Percentiles rank a stretch among this genome's conserved stretches.
Conservation (phyloP, 2,329 filamentous ascomycete genomes). For the Aschersonia sp. region DNA sequence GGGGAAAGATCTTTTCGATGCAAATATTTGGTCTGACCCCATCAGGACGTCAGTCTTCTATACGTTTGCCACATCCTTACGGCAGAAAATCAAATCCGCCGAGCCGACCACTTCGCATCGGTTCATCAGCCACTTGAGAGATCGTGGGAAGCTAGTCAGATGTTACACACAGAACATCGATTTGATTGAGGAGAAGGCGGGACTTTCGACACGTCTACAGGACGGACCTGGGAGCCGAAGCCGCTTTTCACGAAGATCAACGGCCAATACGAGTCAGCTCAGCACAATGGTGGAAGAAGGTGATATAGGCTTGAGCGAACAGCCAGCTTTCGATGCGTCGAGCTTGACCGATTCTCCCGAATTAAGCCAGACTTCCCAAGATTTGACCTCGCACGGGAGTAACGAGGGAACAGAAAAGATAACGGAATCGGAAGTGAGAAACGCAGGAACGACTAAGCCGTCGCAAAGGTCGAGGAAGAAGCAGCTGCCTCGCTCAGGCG, state of each 20-base stretch:
- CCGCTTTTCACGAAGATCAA: conserved; percentile 39
- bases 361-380: conserved; percentile 3
- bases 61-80: conserved; percentile 53
- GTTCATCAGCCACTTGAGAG: conserved; percentile 53
- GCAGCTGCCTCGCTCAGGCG: conserved; percentile 24
- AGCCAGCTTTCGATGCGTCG: conserved; percentile 7
- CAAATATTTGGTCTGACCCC: conserved; percentile 54
- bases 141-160: conserved; percentile 52
- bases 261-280: conserved; percentile 17
- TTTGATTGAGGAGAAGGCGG: conserved; percentile 56
- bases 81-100: conserved; percentile 49
- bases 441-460: conserved; percentile 7
- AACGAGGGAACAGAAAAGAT: neutral
- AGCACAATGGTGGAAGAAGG: conserved; percentile 23
- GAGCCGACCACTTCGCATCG: conserved; percentile 50
- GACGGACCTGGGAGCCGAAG: conserved; percentile 47
- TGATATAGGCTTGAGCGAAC: conserved; percentile 3
- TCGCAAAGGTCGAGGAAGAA: conserved; percentile 6
- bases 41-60: conserved; percentile 57
- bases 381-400: neutral
- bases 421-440: conserved; percentile 7
- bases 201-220: conserved; percentile 46
- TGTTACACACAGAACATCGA: conserved; percentile 70
- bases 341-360: neutral
- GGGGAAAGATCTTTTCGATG: conserved; percentile 57